Evolutionary conservation across 148 eudicot genomes (phyloP).

Genomic region (Persicaria maculosa): DNA sequence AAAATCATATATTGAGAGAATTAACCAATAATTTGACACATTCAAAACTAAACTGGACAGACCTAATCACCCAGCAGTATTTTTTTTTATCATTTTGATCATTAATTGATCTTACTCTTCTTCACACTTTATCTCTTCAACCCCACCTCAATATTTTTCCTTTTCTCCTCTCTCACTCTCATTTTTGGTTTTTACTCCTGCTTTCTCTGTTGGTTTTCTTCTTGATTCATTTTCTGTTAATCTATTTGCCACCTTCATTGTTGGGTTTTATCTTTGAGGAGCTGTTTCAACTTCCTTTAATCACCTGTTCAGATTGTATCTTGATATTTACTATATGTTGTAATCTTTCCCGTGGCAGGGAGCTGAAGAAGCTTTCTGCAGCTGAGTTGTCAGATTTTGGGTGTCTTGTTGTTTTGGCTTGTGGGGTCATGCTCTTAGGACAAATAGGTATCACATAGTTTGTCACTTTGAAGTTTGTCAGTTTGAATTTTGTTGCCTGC

Average conservation of each 20-base stretch:
- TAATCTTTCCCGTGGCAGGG: slow-evolving; percentile 68
- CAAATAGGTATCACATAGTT: slow-evolving; percentile 48
- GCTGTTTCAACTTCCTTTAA: not conserved
- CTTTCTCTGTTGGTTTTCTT: not conserved
- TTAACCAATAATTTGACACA: too few species aligned
- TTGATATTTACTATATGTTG: slow-evolving; percentile 21
- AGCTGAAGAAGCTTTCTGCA: slow-evolving; percentile 66
- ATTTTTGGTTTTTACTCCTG: not conserved
- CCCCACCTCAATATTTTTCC: too few species aligned
- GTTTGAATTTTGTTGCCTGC: not conserved
- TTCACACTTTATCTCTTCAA: not conserved
- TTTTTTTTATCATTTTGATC: not conserved
- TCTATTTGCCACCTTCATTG: not conserved
- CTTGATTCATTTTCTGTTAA: not conserved
- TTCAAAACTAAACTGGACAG: too few species aligned
- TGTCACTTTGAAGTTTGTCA: not conserved
- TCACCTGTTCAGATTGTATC: slow-evolving; percentile 8
- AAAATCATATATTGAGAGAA: too few species aligned
- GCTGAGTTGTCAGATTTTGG: slow-evolving; percentile 84
- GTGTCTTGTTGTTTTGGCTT: slow-evolving; percentile 55
- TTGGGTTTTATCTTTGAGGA: not conserved
- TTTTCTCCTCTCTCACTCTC: not conserved
- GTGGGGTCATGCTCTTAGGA: slow-evolving; percentile 64
- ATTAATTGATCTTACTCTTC: not conserved
- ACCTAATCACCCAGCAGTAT: too few species aligned